Evolutionary conservation across 1,284 basidiomycete species (phyloP).

Genomic region (Cryptococcus maquisensis): DNA sequence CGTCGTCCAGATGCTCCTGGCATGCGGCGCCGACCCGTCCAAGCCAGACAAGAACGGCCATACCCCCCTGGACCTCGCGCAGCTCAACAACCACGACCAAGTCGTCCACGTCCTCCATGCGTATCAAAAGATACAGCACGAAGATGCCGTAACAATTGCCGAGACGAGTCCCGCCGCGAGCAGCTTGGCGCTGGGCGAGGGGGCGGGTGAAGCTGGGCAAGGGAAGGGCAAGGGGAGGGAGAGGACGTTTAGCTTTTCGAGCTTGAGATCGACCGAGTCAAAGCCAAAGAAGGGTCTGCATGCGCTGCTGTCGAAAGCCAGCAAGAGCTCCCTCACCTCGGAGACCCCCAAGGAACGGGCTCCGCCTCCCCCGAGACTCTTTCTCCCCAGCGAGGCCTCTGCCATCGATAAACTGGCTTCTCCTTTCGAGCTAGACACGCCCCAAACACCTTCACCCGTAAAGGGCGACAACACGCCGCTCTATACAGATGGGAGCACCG

Average conservation of each 20-base stretch:
- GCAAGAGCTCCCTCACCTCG: conserved; percentile 1
- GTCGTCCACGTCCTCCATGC: conserved; percentile 46
- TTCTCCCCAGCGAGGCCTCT: not conserved
- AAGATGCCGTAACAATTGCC: conserved; percentile 12
- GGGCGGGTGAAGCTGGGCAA: not conserved
- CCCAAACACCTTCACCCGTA: not conserved
- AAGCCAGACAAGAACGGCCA: conserved; percentile 80
- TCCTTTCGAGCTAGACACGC: conserved; percentile 10
- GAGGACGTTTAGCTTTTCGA: conserved; percentile 30
- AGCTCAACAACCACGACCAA: conserved; percentile 48
- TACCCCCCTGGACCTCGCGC: conserved; percentile 59
- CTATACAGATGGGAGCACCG: not conserved
- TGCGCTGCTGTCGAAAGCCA: conserved; percentile 15
- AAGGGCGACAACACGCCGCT: conserved; percentile 3
- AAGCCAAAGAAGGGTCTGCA: conserved; percentile 25
- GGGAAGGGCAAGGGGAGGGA: conserved; percentile 33
- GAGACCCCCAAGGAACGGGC: not conserved
- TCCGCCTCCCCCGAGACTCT: conserved; percentile 5
- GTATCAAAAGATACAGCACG: conserved; percentile 36
- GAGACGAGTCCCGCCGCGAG: not conserved
- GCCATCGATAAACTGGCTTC: conserved; percentile 6
- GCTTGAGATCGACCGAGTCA: conserved; percentile 22
- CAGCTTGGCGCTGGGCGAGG: not conserved
- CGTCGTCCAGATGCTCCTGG: conserved; percentile 69
- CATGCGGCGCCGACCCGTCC: conserved; percentile 71